These are phyloP conservation scores for Fusarium proliferatum DNA, from an alignment of 2,329 filamentous ascomycete genomes.

Conservation along the genomic window DNA sequence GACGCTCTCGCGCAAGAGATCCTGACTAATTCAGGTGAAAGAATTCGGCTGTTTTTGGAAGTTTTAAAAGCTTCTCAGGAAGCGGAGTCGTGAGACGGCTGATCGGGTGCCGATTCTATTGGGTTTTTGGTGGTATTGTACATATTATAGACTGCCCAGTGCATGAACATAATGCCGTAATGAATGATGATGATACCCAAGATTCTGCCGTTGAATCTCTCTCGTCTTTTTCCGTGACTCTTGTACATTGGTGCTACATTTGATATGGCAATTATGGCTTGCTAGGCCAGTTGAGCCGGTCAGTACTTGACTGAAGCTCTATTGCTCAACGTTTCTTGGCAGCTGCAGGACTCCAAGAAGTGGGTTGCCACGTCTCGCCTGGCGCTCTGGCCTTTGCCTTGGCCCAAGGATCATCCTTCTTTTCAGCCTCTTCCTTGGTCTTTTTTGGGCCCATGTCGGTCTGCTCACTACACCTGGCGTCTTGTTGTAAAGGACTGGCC, in stretches of 20 bases:
- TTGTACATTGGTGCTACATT: conserved; percentile 33
- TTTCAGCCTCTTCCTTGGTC: conserved; percentile 17
- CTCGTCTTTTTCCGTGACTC: background rate
- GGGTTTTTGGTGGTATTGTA: conserved; percentile 26
- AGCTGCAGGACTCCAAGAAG: conserved; percentile 67
- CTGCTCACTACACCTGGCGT: conserved; percentile 10
- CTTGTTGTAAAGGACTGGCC: conserved; percentile 4
- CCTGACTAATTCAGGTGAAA: conserved; percentile 57
- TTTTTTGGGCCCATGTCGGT: conserved; percentile 2
- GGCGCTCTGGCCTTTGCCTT: conserved; percentile 59
- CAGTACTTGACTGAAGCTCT: background rate
- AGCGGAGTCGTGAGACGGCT: conserved; percentile 27
- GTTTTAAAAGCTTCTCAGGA: conserved; percentile 44
- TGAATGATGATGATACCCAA: conserved; percentile 41
- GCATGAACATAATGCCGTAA: conserved; percentile 40
- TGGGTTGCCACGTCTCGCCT: conserved; percentile 75
- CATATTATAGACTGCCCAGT: conserved; percentile 37
- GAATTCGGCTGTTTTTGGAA: conserved; percentile 55
- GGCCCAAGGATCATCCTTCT: conserved; percentile 67
- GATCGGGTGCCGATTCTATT: background rate
- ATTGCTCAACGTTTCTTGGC: conserved; percentile 45
- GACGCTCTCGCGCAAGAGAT: conserved; percentile 58
- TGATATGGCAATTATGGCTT: background rate
- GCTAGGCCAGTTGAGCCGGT: background rate
- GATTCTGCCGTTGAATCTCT: background rate